Percentiles rank a stretch among this genome's conserved stretches.
Evolutionary conservation across 2,329 filamentous ascomycete species (phyloP).

Genomic region (Paraconiothyrium sp.): DNA sequence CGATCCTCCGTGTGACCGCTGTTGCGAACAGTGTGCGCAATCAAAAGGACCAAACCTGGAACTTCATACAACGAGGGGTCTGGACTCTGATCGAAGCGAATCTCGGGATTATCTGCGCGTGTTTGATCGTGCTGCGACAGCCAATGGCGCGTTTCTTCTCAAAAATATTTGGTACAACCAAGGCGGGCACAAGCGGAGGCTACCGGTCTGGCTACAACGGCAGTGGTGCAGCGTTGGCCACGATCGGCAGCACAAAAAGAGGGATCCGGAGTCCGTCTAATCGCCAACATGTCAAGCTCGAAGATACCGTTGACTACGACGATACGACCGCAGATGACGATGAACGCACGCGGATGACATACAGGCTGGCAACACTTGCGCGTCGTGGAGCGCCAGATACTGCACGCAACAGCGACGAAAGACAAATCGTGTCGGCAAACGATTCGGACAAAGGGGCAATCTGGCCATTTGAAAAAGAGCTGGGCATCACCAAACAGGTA

Average conservation of each 20-base stretch:
- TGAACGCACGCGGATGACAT: background rate
- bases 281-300: background rate
- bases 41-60: slow-evolving; percentile 18
- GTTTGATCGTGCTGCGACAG: slow-evolving; percentile 19
- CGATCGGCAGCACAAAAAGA: background rate
- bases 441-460: background rate
- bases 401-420: background rate
- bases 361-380: background rate
- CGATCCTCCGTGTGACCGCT: slow-evolving; percentile 21
- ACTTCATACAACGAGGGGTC: slow-evolving; percentile 19
- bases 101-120: slow-evolving; percentile 20
- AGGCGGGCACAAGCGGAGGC: background rate
- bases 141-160: slow-evolving; percentile 5
- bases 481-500: background rate
- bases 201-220: background rate
- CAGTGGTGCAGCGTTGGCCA: background rate
- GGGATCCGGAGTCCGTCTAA: background rate
- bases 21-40: slow-evolving; percentile 21
- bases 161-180: slow-evolving; percentile 4
- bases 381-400: background rate
- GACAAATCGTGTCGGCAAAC: background rate
- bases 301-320: background rate
- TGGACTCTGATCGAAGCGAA: slow-evolving; percentile 20
- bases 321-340: background rate
- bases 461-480: background rate